Conservation (phyloP, 345 rosid species). For the Balakata baccata region DNA sequence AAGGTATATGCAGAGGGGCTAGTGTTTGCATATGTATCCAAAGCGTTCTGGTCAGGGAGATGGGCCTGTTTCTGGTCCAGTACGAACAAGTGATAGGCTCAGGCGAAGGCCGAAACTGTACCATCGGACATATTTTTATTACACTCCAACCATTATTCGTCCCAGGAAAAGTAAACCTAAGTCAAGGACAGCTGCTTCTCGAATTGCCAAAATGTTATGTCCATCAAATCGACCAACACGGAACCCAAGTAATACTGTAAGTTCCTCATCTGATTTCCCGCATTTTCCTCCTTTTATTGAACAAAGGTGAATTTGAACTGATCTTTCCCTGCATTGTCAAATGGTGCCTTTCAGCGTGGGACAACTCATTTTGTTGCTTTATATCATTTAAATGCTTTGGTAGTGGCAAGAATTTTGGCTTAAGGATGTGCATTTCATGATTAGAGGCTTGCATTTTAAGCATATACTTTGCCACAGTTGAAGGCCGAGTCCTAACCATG, state of each 20-base stretch:
- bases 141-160: slow-evolving; percentile 55
- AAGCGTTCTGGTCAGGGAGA: slow-evolving; percentile 81
- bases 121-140: slow-evolving; percentile 55
- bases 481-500: neutral
- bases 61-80: slow-evolving; percentile 75
- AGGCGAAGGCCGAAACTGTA: slow-evolving; percentile 71
- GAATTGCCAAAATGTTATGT: slow-evolving; percentile 77
- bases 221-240: slow-evolving; percentile 49
- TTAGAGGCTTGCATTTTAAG: neutral
- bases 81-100: slow-evolving; percentile 90
- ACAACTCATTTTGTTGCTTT: neutral
- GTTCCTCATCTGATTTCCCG: slow-evolving; percentile 4
- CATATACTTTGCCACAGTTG: neutral
- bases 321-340: neutral
- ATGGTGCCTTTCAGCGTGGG: neutral
- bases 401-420: neutral
- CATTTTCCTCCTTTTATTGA: neutral
- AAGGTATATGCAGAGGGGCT: slow-evolving; percentile 32
- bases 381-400: neutral
- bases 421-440: neutral
- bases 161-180: slow-evolving; percentile 71
- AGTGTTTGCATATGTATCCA: slow-evolving; percentile 71
- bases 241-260: slow-evolving; percentile 57
- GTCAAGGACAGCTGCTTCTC: slow-evolving; percentile 89
- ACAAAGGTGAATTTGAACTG: neutral